Conservation (phyloP, 2,329 filamentous ascomycete genomes). For the Fusarium paranaense region DNA sequence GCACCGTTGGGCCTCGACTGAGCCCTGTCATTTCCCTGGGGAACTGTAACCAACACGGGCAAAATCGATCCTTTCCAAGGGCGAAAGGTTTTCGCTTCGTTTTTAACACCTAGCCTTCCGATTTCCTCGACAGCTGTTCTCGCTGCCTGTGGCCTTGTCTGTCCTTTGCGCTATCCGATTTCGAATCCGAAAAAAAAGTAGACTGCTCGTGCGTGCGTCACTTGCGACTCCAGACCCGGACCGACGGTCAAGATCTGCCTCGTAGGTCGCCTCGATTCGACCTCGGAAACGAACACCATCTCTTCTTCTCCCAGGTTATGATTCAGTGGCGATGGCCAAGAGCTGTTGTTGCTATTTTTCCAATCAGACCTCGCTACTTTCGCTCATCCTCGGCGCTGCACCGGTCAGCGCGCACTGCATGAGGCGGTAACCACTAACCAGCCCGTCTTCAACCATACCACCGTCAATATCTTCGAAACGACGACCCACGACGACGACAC, state of each 20-base stretch:
- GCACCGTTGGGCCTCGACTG: slow-evolving; percentile 27
- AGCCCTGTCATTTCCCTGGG: slow-evolving; percentile 28
- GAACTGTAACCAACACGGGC: slow-evolving; percentile 26
- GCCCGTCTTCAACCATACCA: slow-evolving; percentile 26
- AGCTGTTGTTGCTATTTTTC: slow-evolving; percentile 29
- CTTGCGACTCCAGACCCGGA: slow-evolving; percentile 16
- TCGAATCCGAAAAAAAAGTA: slow-evolving; percentile 23
- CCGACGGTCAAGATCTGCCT: slow-evolving; percentile 18
- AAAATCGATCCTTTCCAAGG: slow-evolving; percentile 18
- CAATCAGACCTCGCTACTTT: slow-evolving; percentile 19
- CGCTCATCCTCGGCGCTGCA: slow-evolving; percentile 29
- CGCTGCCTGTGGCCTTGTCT: slow-evolving; percentile 19
- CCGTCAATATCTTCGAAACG: slow-evolving; percentile 30
- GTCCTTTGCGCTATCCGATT: slow-evolving; percentile 18
- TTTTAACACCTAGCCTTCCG: slow-evolving; percentile 22
- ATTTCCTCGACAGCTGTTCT: slow-evolving; percentile 28
- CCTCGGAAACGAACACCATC: slow-evolving; percentile 17
- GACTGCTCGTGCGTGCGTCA: slow-evolving; percentile 7
- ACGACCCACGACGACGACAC: slow-evolving; percentile 33
- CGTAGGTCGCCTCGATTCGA: slow-evolving; percentile 19
- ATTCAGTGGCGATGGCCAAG: slow-evolving; percentile 43
- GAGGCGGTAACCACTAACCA: slow-evolving; percentile 34
- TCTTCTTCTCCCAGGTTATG: slow-evolving; percentile 28
- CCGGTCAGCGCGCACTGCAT: slow-evolving; percentile 28
- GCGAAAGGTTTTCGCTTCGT: slow-evolving; percentile 26